Percentiles rank a stretch among this genome's conserved stretches.
These are phyloP conservation scores for Calonectria leucothoes DNA, from an alignment of 2,329 filamentous ascomycete genomes.

Conservation along the genomic window DNA sequence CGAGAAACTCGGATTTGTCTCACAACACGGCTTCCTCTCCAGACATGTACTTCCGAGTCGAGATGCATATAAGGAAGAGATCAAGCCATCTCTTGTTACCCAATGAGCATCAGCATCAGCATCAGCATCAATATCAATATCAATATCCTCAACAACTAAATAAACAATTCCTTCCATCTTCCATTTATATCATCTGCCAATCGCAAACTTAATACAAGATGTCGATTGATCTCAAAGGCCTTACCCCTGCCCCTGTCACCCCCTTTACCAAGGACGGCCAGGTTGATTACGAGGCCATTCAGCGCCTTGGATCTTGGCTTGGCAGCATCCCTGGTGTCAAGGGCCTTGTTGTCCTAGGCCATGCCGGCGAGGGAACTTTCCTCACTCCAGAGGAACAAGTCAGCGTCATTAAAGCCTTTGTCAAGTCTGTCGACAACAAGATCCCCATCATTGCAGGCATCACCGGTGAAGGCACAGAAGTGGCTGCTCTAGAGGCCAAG, in stretches of 20 bases:
- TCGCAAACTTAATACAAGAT: slow-evolving; percentile 28
- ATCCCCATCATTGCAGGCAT: slow-evolving; percentile 65
- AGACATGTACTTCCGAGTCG: background rate
- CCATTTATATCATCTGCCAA: slow-evolving; percentile 2
- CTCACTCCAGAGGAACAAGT: slow-evolving; percentile 61
- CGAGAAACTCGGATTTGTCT: background rate
- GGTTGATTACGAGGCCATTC: slow-evolving; percentile 64
- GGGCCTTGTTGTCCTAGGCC: slow-evolving; percentile 64
- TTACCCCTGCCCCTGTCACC: slow-evolving; percentile 63
- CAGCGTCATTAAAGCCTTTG: slow-evolving; percentile 62
- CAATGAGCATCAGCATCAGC: background rate
- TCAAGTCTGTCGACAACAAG: slow-evolving; percentile 61
- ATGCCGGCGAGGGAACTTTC: slow-evolving; percentile 66
- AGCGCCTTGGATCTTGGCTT: slow-evolving; percentile 64
- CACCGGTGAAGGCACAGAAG: slow-evolving; percentile 64
- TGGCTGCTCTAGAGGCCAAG: slow-evolving; percentile 63
- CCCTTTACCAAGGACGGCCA: slow-evolving; percentile 60
- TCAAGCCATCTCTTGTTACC: background rate
- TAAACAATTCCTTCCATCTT: background rate
- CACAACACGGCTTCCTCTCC: background rate
- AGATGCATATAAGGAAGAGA: slow-evolving; percentile 1
- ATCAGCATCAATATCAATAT: background rate
- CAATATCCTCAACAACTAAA: background rate
- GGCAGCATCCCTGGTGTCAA: slow-evolving; percentile 63
- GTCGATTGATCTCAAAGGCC: slow-evolving; percentile 59